Percentiles rank a stretch among this genome's conserved stretches.
Evolutionary conservation across 2,329 filamentous ascomycete genomes (phyloP).

Genomic region (Blastomyces parvus): DNA sequence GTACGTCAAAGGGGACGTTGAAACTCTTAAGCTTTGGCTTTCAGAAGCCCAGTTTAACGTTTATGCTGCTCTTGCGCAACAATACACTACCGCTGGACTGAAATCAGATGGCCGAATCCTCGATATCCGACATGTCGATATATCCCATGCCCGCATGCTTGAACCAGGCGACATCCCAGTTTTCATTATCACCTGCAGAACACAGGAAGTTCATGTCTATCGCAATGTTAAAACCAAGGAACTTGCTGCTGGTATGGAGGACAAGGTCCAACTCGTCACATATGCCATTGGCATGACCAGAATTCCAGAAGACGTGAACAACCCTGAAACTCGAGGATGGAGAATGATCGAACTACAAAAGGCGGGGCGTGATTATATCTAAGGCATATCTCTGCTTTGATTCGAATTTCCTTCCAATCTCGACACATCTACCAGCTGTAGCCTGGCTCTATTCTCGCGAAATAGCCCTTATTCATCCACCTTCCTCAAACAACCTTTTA

Average conservation of each 20-base stretch:
- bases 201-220: slow-evolving; percentile 97
- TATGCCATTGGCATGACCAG: slow-evolving; percentile 96
- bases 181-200: slow-evolving; percentile 92
- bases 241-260: slow-evolving; percentile 93
- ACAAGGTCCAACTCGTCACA: slow-evolving; percentile 95
- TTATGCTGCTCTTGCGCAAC: slow-evolving; percentile 91
- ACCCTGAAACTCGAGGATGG: slow-evolving; percentile 94
- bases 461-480: neutral
- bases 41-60: slow-evolving; percentile 94
- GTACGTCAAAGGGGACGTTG: slow-evolving; percentile 91
- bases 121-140: slow-evolving; percentile 90
- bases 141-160: slow-evolving; percentile 38
- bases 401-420: neutral
- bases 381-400: slow-evolving; percentile 22
- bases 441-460: neutral
- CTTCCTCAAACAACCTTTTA: neutral
- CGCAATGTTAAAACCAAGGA: slow-evolving; percentile 80
- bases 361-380: slow-evolving; percentile 84
- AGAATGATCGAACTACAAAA: slow-evolving; percentile 97
- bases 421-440: neutral
- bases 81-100: slow-evolving; percentile 86
- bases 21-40: slow-evolving; percentile 87
- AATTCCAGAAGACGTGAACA: slow-evolving; percentile 89
- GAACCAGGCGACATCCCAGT: slow-evolving; percentile 57
- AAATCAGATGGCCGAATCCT: slow-evolving; percentile 92